phyloP scores from a whole-genome alignment of 1,139 yeast genomes.

The Meyerozyma athensensis region DNA sequence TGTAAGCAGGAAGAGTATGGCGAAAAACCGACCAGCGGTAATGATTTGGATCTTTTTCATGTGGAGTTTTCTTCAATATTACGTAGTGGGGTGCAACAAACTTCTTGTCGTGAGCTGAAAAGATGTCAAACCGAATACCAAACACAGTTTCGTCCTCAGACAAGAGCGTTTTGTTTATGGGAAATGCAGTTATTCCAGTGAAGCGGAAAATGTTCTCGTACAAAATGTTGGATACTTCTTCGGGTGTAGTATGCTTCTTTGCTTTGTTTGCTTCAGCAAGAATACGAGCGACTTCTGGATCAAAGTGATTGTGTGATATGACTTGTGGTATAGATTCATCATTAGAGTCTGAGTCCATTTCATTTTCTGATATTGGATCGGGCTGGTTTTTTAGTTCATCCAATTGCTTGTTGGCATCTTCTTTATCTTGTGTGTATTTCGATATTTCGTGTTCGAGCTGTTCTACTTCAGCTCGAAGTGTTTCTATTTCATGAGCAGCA shows the following conservation, averaged over 20 bases:
- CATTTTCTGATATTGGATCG: neutral
- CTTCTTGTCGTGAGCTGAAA: conserved; percentile 15
- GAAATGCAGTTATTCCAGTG: conserved; percentile 41
- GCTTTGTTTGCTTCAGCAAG: conserved; percentile 6
- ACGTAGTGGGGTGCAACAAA: conserved; percentile 36
- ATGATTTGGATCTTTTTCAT: conserved; percentile 10
- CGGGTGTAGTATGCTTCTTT: conserved; percentile 1
- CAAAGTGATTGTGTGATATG: neutral
- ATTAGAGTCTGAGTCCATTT: neutral
- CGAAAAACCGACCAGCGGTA: conserved; percentile 28
- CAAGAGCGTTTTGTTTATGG: conserved; percentile 26
- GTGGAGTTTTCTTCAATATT: conserved; percentile 22
- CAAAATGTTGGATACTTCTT: conserved; percentile 19
- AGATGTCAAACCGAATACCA: conserved; percentile 37
- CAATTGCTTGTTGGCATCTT: neutral
- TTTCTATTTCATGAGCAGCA: neutral
- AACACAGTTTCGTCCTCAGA: conserved; percentile 20
- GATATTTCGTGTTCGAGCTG: neutral
- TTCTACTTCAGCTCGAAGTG: neutral
- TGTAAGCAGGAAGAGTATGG: conserved; percentile 33
- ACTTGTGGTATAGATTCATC: neutral
- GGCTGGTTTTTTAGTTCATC: neutral
- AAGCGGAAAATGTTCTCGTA: conserved; percentile 35
- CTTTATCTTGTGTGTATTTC: neutral
- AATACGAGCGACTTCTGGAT: conserved; percentile 6